A percentile compares a stretch with the other conserved stretches of the same genome.
phyloP scores from a whole-genome alignment of 768 basidiomycete species.

The Amanita muscaria region DNA sequence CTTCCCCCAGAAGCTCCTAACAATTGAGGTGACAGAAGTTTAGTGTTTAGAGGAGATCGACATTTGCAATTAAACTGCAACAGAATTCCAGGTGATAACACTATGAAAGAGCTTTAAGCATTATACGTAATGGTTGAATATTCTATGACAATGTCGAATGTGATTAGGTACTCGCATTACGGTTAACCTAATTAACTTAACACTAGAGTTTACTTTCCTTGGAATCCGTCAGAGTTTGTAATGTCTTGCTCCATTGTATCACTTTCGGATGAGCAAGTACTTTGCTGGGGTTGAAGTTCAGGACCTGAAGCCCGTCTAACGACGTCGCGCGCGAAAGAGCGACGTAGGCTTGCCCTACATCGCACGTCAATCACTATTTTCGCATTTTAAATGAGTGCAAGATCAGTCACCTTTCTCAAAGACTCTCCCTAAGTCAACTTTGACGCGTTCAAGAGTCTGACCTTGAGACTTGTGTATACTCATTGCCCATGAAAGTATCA shows the following conservation, averaged over 20 bases:
- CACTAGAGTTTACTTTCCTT: no score
- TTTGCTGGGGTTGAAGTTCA: conserved; percentile 69
- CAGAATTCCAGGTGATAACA: no score
- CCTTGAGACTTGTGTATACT: conserved; percentile 98
- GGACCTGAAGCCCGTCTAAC: conserved; percentile 76
- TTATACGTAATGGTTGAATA: no score
- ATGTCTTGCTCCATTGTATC: conserved; percentile 59
- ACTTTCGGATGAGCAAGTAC: conserved; percentile 72
- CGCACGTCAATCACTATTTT: neutral
- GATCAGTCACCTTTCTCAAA: conserved; percentile 71
- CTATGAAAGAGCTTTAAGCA: no score
- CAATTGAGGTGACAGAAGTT: no score
- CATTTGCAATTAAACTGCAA: no score
- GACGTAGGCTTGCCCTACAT: conserved; percentile 80
- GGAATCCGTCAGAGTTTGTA: conserved; percentile 20
- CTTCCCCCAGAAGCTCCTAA: no score
- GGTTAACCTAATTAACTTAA: no score
- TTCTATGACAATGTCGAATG: no score
- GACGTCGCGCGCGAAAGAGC: conserved; percentile 85
- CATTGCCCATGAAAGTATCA: conserved; percentile 96
- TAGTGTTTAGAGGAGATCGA: no score
- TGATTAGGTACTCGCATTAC: no score
- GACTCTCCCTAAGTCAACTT: conserved; percentile 85
- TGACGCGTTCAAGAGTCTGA: conserved; percentile 91
- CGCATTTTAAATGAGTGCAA: neutral